Evolutionary conservation across 176 grass and related monocot genomes (phyloP), one percentile per base, ranked within the genome.

Genomic region (Phragmites australis): DNA sequence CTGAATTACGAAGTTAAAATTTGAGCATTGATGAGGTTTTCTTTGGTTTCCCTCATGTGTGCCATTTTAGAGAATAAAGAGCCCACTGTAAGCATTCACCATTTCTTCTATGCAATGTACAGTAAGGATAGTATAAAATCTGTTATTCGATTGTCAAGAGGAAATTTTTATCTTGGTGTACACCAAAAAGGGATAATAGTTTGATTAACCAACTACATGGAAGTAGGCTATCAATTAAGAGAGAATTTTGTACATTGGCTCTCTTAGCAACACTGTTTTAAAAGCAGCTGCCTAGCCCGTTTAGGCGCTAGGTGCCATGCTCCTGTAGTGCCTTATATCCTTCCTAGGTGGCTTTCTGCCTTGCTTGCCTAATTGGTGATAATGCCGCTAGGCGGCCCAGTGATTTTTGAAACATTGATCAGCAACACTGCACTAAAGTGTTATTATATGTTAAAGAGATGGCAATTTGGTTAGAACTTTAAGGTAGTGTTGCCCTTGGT

Each of bases 201-300:
- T 81, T 70, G 45, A 50, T 70, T 76, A 56, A 54, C n/a, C 40
- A 15, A 54, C 6, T 11, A 9, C 22, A 17, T 51, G 23, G 19
- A 84, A 45, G 23, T 79, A 79, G 2, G 42, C 25, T 82, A 51
- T 29, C 17, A 32, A 46, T 75, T 8, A 61, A 81, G 62, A 57
- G 13, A 40, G 8, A 22, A 43, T 15, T 17, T 1, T 40, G 6
- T 26, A 52, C 34, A 6, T 83, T 47, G n/a, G 25, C 22, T 7
- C 0, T 31, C 53, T 78, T 1, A 22, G 70, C 2, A 44, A 31
- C 30, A 15, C 22, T n/a, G 1, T 46, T 70, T 69, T 34, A 59
- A 9, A 6, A 43, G 10, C 9, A 52, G n/a, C n/a, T n/a, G n/a
- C n/a, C n/a, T n/a, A n/a, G 9, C 4, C 9, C 47, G 37, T 34